Base-by-base conservation (phyloP, 129 eudicot genomes). In the Smallanthus sonchifolius region DNA sequence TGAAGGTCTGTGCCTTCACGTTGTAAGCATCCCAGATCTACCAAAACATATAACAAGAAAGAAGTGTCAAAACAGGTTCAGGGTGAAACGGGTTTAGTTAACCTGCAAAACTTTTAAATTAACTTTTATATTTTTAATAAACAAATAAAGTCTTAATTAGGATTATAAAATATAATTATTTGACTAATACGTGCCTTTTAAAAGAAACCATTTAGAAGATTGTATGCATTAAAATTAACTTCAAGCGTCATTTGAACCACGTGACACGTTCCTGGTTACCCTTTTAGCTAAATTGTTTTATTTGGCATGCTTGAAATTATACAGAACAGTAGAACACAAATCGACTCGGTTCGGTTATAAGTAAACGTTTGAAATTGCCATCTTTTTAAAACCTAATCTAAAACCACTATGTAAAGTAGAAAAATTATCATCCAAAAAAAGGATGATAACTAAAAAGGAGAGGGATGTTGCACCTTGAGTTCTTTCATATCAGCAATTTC, bases 1-100 rank as follows among this genome's bases (percentile, higher is more conserved):
- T 91, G 59, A 88, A 91, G 13, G 97, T 87, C 45, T 91, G 97
- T 2, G 95, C 91, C 87, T 91, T 91, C 65, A 91, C 97, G 2
- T 88, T 88, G 77, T 88, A 91, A 3, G 97, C 87, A 80, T 91
- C 97, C 97, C 97, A 91, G 6, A 91, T 91, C 97, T 91, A 77
- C 15, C 71, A 30, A 35, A 64, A n/a, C 11, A 64, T 42, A 30
- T 15, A 60, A 60, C 5, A 20, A 20, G 7, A 64, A 60, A 15
- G 13, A 6, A 15, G 10, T 15, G 59, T 52, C 59, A 52, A 16
- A 19, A 16, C 59, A 4, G 59, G 28, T 48, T 48, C 55, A 15
- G 20, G 19, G 15, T 1, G 19, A 48, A 48, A 15, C 6, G 16
- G 55, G 7, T 6, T 13, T 17, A 48, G 55, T 48, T 13, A 48